Percentiles rank a stretch among this genome's conserved stretches.
phyloP scores from a whole-genome alignment of 176 grass and related monocot species.

The Rhipidocladum racemiflorum region DNA sequence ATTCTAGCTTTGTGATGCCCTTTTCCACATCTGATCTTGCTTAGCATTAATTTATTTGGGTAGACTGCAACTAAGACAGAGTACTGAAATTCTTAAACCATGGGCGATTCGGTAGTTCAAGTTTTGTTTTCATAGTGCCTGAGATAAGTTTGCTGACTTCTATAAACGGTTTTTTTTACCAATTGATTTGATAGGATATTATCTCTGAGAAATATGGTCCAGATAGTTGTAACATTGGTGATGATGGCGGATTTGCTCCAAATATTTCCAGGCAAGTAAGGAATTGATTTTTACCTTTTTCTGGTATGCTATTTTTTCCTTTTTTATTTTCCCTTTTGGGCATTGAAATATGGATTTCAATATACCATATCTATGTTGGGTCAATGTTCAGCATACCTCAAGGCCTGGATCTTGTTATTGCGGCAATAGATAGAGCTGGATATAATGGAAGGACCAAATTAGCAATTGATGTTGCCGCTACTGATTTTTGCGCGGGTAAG shows the following conservation, averaged over 20 bases:
- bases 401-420: slow-evolving; percentile 88
- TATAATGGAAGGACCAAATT: slow-evolving; percentile 94
- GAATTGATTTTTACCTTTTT: slow-evolving; percentile 25
- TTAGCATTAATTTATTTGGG: background rate
- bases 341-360: slow-evolving; percentile 26
- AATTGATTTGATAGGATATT: slow-evolving; percentile 56
- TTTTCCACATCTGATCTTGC: background rate
- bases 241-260: slow-evolving; percentile 92
- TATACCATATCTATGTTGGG: slow-evolving; percentile 28
- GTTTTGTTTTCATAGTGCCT: background rate
- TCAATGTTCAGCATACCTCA: slow-evolving; percentile 67
- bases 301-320: background rate
- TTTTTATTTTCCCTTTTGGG: background rate
- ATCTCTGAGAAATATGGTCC: slow-evolving; percentile 70
- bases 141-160: slow-evolving; percentile 7
- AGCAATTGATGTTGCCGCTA: slow-evolving; percentile 79
- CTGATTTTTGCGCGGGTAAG: slow-evolving; percentile 92
- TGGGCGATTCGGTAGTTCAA: background rate
- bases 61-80: too few species aligned
- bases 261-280: slow-evolving; percentile 88
- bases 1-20: background rate
- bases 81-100: background rate
- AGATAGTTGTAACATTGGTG: slow-evolving; percentile 71
- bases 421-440: slow-evolving; percentile 89
- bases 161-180: background rate